These are phyloP conservation scores for Amphicarpaea edgeworthii DNA, from an alignment of 306 rosid species.

Conservation along the genomic window DNA sequence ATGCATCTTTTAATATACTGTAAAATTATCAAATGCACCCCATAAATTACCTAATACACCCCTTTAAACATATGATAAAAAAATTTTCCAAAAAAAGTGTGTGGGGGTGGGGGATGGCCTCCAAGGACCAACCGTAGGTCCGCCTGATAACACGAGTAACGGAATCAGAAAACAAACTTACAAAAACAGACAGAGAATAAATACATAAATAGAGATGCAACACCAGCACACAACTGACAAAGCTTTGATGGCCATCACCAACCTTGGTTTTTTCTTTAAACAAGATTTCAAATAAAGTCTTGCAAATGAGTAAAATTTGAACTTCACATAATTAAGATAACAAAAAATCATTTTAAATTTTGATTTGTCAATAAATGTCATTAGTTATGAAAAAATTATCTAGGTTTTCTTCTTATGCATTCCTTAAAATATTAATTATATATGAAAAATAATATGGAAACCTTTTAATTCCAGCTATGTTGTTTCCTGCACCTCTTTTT, in stretches of 20 bases:
- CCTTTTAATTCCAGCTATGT: background rate
- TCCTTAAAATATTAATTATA: background rate
- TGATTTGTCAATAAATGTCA: background rate
- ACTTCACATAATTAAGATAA: background rate
- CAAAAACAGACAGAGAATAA: background rate
- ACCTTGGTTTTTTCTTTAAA: constrained; percentile 54
- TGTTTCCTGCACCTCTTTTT: background rate
- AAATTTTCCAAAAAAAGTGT: too few relatives aligned
- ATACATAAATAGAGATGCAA: background rate
- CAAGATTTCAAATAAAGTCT: background rate
- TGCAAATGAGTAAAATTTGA: background rate
- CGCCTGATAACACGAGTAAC: background rate
- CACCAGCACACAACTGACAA: background rate
- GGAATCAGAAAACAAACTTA: background rate
- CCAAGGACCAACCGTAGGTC: too few relatives aligned
- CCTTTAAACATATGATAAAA: too few relatives aligned
- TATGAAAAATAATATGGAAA: background rate
- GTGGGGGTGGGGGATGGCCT: too few relatives aligned
- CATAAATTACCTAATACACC: too few relatives aligned
- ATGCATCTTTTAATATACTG: too few relatives aligned
- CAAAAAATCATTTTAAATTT: background rate
- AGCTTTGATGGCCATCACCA: constrained; percentile 2
- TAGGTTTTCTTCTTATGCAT: background rate
- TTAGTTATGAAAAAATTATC: background rate
- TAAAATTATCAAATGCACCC: too few relatives aligned